phyloP scores from a whole-genome alignment of 2,329 filamentous ascomycete species.

The Aspergillus carbonarius region DNA sequence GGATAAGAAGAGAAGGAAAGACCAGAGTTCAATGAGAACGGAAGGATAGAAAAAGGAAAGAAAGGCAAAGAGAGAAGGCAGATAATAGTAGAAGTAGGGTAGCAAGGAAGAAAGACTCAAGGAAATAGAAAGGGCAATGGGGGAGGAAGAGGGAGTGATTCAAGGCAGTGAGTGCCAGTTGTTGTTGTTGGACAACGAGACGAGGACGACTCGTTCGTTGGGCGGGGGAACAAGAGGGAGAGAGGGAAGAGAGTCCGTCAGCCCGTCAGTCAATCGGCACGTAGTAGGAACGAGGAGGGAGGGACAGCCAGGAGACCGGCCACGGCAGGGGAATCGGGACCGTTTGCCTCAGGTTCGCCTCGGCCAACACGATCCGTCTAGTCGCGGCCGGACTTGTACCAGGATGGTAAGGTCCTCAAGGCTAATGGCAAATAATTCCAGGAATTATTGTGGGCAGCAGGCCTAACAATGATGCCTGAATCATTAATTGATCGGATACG shows the following conservation, averaged over 20 bases:
- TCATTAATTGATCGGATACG: conserved; percentile 20
- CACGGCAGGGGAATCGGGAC: not conserved
- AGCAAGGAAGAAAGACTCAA: conserved; percentile 17
- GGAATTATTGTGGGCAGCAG: conserved; percentile 4
- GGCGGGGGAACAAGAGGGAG: conserved; percentile 32
- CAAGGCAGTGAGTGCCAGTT: conserved; percentile 33
- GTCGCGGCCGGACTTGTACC: not conserved
- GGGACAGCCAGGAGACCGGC: not conserved
- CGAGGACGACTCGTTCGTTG: conserved; percentile 33
- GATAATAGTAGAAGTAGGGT: conserved; percentile 6
- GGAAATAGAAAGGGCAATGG: conserved; percentile 11
- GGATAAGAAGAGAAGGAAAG: conserved; percentile 4
- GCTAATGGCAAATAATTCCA: conserved; percentile 1
- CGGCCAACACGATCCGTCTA: not conserved
- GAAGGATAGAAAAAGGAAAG: conserved; percentile 11
- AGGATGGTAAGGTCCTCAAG: not conserved
- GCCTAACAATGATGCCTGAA: conserved; percentile 2
- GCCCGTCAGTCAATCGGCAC: not conserved
- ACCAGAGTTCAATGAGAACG: not conserved
- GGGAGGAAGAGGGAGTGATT: conserved; percentile 19
- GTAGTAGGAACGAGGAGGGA: not conserved
- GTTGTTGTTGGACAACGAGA: conserved; percentile 44
- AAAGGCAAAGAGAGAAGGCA: conserved; percentile 10
- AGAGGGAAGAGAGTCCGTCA: conserved; percentile 19
- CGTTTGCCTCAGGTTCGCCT: not conserved